Conservation (phyloP, 2,329 filamentous ascomycete genomes). For the Mariannaea elegans region DNA sequence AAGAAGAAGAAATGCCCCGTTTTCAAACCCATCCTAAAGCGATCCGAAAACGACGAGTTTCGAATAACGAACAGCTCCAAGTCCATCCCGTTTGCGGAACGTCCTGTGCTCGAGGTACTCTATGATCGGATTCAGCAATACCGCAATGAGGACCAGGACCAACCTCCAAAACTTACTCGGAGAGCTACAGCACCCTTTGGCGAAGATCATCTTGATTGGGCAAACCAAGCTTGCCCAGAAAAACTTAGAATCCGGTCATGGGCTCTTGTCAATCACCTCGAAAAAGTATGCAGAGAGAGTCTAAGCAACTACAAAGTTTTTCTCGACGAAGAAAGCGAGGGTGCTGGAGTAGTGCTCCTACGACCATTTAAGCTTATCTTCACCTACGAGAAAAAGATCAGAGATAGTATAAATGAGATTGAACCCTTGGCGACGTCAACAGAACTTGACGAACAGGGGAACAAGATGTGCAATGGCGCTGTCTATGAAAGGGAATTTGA, state of each 20-base stretch:
- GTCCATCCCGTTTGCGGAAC: not conserved
- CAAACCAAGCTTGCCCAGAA: not conserved
- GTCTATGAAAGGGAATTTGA: not conserved
- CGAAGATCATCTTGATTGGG: not conserved
- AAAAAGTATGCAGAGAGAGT: not conserved
- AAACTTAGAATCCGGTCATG: conserved; percentile 8
- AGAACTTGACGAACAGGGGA: not conserved
- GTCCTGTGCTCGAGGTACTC: not conserved
- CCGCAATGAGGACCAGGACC: not conserved
- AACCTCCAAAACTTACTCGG: not conserved
- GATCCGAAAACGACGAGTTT: not conserved
- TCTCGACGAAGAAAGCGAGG: not conserved
- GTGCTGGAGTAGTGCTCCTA: not conserved
- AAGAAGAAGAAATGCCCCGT: not conserved
- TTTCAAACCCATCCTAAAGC: not conserved
- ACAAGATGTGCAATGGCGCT: not conserved
- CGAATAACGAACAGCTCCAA: not conserved
- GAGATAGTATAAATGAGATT: not conserved
- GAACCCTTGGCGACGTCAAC: not conserved
- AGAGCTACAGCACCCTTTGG: not conserved
- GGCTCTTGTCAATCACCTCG: conserved; percentile 4
- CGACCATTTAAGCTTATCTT: conserved; percentile 19
- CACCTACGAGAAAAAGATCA: conserved; percentile 11
- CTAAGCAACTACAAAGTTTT: not conserved
- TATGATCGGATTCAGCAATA: not conserved